These are phyloP conservation scores for Ogataea angusta DNA, from an alignment of 805 yeast genomes.

Conservation along the genomic window DNA sequence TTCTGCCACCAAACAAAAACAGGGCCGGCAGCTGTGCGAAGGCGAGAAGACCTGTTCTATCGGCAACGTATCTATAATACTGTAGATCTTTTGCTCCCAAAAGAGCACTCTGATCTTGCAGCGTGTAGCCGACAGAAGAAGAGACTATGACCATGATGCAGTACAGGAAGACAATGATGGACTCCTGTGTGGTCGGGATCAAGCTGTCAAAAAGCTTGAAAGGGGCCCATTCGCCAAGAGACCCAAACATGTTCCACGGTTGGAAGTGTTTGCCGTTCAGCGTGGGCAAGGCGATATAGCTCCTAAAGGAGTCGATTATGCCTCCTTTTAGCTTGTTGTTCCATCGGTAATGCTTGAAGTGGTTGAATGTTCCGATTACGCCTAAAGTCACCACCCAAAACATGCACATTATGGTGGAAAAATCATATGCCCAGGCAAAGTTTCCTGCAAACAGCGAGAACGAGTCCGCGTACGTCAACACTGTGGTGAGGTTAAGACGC, in stretches of 20 bases:
- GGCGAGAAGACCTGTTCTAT: slow-evolving; percentile 52
- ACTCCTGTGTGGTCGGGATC: slow-evolving; percentile 29
- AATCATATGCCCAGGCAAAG: slow-evolving; percentile 12
- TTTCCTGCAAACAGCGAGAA: slow-evolving; percentile 23
- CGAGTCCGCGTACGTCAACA: slow-evolving; percentile 14
- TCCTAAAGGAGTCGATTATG: slow-evolving; percentile 16
- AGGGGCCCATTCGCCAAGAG: background rate
- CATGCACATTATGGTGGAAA: slow-evolving; percentile 16
- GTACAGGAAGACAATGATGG: slow-evolving; percentile 17
- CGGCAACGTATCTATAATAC: slow-evolving; percentile 45
- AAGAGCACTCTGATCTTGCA: slow-evolving; percentile 12
- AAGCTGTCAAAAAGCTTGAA: slow-evolving; percentile 20
- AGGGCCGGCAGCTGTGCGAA: slow-evolving; percentile 45
- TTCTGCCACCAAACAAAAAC: slow-evolving; percentile 55
- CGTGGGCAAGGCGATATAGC: slow-evolving; percentile 23
- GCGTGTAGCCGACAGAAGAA: slow-evolving; percentile 13
- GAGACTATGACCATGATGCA: slow-evolving; percentile 12
- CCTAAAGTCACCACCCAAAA: slow-evolving; percentile 23
- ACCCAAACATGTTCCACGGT: slow-evolving; percentile 22
- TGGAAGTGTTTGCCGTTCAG: slow-evolving; percentile 21
- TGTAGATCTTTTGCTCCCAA: slow-evolving; percentile 21
- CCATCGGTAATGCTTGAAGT: slow-evolving; percentile 11
- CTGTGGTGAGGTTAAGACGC: slow-evolving; percentile 3
- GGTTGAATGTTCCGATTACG: slow-evolving; percentile 18
- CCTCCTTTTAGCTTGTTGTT: slow-evolving; percentile 8